phyloP scores from a whole-genome alignment of 345 rosid species.

The Syzygium aqueum region DNA sequence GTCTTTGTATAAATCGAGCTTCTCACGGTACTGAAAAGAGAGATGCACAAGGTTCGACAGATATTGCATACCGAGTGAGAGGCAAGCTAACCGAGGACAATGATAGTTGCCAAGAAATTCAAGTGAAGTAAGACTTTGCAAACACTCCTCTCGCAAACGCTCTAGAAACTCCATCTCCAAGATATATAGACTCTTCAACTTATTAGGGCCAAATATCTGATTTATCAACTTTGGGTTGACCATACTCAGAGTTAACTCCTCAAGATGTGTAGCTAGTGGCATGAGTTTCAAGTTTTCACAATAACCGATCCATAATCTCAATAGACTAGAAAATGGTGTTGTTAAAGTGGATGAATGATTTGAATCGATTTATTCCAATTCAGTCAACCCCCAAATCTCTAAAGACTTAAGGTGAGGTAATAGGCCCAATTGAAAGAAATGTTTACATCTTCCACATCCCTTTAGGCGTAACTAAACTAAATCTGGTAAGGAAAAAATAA shows the following conservation, averaged over 20 bases:
- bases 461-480: constrained; percentile 1
- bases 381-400: constrained; percentile 5
- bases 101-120: constrained; percentile 4
- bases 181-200: not conserved
- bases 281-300: not conserved
- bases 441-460: constrained; percentile 4
- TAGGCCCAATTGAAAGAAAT: constrained; percentile 11
- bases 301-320: not conserved
- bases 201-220: constrained; percentile 7
- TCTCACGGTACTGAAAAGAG: not conserved
- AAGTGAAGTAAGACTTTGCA: constrained; percentile 4
- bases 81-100: not conserved
- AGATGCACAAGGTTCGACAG: not conserved
- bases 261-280: not conserved
- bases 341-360: not conserved
- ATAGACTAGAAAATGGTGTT: not conserved
- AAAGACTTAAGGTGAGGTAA: constrained; percentile 12
- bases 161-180: not conserved
- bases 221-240: constrained; percentile 1
- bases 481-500: not conserved
- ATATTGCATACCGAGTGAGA: not conserved
- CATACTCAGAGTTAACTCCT: not conserved
- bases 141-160: not conserved
- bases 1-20: not conserved
- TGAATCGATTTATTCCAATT: constrained; percentile 1